These are phyloP conservation scores for Fomitopsis serialis DNA, from an alignment of 768 basidiomycete species.

Conservation along the genomic window DNA sequence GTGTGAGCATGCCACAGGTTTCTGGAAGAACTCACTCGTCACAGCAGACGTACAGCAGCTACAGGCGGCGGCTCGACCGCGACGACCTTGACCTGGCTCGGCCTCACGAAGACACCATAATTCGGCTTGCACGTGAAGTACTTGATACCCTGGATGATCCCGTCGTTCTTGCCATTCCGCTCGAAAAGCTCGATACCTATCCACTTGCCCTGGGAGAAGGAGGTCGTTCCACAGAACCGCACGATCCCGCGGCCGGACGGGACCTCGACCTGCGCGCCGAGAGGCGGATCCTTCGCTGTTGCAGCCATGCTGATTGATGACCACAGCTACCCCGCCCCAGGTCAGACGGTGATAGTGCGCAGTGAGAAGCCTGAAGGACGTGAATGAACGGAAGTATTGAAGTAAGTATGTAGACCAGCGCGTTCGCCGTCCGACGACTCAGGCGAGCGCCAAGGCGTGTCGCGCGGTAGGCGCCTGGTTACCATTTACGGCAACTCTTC, in stretches of 20 bases:
- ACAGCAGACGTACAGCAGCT: constrained; percentile 5
- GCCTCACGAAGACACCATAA: constrained; percentile 86
- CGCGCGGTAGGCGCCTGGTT: too few relatives aligned
- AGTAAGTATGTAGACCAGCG: too few relatives aligned
- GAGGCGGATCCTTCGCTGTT: constrained; percentile 32
- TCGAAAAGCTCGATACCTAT: constrained; percentile 86
- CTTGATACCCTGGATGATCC: constrained; percentile 65
- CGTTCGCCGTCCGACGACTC: too few relatives aligned
- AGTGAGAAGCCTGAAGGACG: too few relatives aligned
- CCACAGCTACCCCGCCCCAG: too few relatives aligned
- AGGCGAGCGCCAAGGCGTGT: too few relatives aligned
- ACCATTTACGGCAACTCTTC: too few relatives aligned
- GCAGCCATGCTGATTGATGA: not conserved
- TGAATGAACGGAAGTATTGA: too few relatives aligned
- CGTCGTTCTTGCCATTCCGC: constrained; percentile 92
- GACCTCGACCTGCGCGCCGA: constrained; percentile 78
- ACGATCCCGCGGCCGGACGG: constrained; percentile 79
- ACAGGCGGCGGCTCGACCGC: constrained; percentile 12
- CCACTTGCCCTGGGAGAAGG: constrained; percentile 90
- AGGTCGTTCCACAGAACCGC: constrained; percentile 78
- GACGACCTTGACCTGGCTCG: constrained; percentile 72
- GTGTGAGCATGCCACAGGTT: not conserved
- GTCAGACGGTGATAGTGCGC: too few relatives aligned
- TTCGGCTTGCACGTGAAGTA: constrained; percentile 80
- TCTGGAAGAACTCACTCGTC: not conserved